Base-by-base conservation (phyloP, 73 alveolate species). In the Uronychia setigera region DNA sequence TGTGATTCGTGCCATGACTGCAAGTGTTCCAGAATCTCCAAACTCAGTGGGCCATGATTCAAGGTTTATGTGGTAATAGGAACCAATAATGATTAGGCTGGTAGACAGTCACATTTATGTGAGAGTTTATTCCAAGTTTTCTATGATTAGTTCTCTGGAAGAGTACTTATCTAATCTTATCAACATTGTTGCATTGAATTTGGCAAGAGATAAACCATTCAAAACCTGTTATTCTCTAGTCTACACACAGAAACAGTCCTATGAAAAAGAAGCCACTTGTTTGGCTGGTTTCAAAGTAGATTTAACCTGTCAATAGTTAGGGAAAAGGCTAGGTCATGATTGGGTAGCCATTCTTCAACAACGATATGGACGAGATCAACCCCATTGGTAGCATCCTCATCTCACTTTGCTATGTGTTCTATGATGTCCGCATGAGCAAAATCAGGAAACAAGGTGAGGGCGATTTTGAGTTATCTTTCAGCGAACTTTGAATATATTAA, bases 321-420 rank as follows among this genome's bases (percentile, higher is more conserved):
- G 91, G 81, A 85, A 74, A 75, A 1, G 81, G 81, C 9, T 46
- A 32, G 29, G 86, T 78, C 57, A 77, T 77, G 86, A 76, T 78
- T 14, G 91, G 91, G 14, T 57, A 85, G 74, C 91, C 91, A 26
- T 9, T 85, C 26, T 85, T 85, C 35, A 74, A 85, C 81, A 77
- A 77, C n/a, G 85, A 77, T 1, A 25, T 85, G n/a, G 91, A 85
- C 77, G 81, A 81, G 27, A 82, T 85, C 29, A 85, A 85, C 57
- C 91, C 91, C 27, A 77, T 85, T 9, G 91, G 91, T 0, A 58
- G 83, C 1, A 34, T 85, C 13, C 81, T 85, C 29, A 74, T 85
- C 19, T 81, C 91, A 11, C 59, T 85, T 0, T 58, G 67, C 31
- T 85, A 85, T 46, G 67, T 85, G 35, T 85, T 85, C 34, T 85